A percentile compares a stretch with the other conserved stretches of the same genome.
phyloP scores from a whole-genome alignment of 2,329 filamentous ascomycete species.

The Trichophyton verrucosum region DNA sequence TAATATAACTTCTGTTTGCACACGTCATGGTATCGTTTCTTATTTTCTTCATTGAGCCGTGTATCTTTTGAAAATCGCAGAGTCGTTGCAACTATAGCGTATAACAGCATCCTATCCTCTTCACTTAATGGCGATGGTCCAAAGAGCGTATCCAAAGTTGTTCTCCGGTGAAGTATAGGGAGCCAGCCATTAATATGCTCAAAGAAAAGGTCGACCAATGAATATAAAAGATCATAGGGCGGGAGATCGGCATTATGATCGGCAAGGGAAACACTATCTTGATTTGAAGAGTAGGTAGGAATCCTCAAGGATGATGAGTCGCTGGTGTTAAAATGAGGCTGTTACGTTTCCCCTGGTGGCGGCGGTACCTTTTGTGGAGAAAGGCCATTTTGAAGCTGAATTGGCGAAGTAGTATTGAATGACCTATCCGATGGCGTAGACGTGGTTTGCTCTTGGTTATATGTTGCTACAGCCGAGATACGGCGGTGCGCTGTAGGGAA shows the following conservation, averaged over 20 bases:
- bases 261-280: conserved; percentile 32
- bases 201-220: conserved; percentile 63
- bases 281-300: conserved; percentile 42
- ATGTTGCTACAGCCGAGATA: conserved; percentile 32
- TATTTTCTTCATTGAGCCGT: conserved; percentile 58
- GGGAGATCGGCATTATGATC: conserved; percentile 55
- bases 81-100: conserved; percentile 80
- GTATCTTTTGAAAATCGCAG: conserved; percentile 70
- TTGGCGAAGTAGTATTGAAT: conserved; percentile 18
- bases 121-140: conserved; percentile 64
- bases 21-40: conserved; percentile 61
- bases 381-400: conserved; percentile 17
- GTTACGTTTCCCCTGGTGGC: conserved; percentile 16
- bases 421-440: conserved; percentile 27
- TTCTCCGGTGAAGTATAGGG: conserved; percentile 75
- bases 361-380: conserved; percentile 17
- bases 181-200: conserved; percentile 76
- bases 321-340: conserved; percentile 34
- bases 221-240: conserved; percentile 61
- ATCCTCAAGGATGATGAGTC: conserved; percentile 32
- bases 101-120: conserved; percentile 67
- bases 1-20: conserved; percentile 75
- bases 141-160: conserved; percentile 71
- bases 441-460: conserved; percentile 38
- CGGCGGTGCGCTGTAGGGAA: conserved; percentile 36